These are phyloP conservation scores for Scheffersomyces titani DNA, from an alignment of 1,139 yeast species.

Conservation along the genomic window DNA sequence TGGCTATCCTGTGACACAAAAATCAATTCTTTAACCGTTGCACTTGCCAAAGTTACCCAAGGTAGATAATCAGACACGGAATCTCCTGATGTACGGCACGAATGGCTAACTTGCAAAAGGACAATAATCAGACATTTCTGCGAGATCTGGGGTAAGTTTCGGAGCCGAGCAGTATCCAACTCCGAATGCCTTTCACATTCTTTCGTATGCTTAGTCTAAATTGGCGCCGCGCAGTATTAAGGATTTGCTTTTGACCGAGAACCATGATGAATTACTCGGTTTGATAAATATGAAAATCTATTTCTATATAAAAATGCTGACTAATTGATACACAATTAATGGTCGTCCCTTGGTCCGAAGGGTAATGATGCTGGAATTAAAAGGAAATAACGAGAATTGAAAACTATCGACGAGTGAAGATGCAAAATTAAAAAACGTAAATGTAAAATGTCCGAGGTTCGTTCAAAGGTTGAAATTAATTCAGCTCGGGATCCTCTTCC, in stretches of 20 bases:
- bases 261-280: background rate
- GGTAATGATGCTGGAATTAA: background rate
- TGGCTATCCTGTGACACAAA: background rate
- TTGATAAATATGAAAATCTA: background rate
- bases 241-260: background rate
- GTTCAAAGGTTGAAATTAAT: background rate
- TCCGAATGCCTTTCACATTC: background rate
- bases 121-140: background rate
- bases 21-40: background rate
- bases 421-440: background rate
- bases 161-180: background rate
- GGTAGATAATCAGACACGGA: background rate
- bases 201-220: background rate
- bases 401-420: background rate
- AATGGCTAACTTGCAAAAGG: background rate
- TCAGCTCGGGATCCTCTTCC: background rate
- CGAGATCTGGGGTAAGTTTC: background rate
- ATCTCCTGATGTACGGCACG: background rate
- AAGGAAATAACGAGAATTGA: background rate
- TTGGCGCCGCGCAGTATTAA: background rate
- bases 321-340: background rate
- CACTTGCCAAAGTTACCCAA: background rate
- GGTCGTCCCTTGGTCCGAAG: background rate
- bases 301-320: background rate
- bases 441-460: background rate